Percentiles rank a stretch among this genome's conserved stretches.
These are phyloP conservation scores for Cryomyces minteri DNA, from an alignment of 495 filamentous ascomycete genomes.

Conservation along the genomic window DNA sequence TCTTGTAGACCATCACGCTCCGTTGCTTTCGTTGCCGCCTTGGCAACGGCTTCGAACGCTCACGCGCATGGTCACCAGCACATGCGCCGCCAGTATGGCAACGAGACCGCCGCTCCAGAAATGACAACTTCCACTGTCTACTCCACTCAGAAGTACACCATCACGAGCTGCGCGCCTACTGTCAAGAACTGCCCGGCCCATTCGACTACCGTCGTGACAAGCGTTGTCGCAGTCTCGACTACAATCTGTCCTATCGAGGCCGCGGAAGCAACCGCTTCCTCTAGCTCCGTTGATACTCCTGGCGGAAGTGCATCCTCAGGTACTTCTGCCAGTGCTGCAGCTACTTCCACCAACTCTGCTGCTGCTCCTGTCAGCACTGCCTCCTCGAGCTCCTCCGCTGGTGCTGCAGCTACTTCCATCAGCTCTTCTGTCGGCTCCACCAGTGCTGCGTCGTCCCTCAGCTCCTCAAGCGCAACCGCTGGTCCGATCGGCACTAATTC, in stretches of 20 bases:
- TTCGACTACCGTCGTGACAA: slow-evolving; percentile 4
- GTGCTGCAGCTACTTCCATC: too few relatives aligned
- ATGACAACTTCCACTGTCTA: slow-evolving; percentile 3
- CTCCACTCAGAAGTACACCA: slow-evolving; percentile 2
- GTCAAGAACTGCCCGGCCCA: slow-evolving; percentile 11
- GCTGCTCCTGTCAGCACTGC: too few relatives aligned
- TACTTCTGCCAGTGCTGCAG: too few relatives aligned
- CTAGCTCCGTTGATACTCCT: not conserved
- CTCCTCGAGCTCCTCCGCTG: too few relatives aligned
- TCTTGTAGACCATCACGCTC: too few relatives aligned
- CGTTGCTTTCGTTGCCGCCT: not conserved
- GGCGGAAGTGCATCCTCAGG: too few relatives aligned
- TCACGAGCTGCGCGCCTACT: slow-evolving; percentile 3
- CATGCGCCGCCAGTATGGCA: not conserved
- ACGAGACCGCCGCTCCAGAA: not conserved
- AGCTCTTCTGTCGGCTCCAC: too few relatives aligned
- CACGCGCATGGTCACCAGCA: not conserved
- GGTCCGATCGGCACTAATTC: too few relatives aligned
- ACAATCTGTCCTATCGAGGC: slow-evolving; percentile 4
- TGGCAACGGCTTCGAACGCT: not conserved
- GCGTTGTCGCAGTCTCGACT: slow-evolving; percentile 3
- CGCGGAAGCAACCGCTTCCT: not conserved
- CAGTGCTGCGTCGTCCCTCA: too few relatives aligned
- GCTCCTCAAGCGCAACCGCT: too few relatives aligned
- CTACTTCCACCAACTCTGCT: too few relatives aligned